phyloP scores from a whole-genome alignment of 2,329 filamentous ascomycete genomes.

The Corniculantispora saksenae region DNA sequence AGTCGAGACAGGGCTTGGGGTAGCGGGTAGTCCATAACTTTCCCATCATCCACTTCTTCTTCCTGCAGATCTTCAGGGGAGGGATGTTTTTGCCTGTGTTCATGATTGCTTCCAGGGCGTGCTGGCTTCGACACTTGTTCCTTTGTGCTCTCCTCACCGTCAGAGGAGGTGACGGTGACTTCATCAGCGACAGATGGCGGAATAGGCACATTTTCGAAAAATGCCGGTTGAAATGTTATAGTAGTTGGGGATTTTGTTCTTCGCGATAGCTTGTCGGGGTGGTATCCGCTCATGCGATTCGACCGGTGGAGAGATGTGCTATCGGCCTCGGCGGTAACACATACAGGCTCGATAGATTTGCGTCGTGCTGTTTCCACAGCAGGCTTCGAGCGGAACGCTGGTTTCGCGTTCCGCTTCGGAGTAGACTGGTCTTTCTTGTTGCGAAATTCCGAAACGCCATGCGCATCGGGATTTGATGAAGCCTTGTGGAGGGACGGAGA shows the following conservation, averaged over 20 bases:
- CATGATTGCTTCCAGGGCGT: neutral
- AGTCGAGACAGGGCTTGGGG: constrained; percentile 60
- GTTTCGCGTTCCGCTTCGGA: constrained; percentile 22
- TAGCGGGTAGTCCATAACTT: constrained; percentile 38
- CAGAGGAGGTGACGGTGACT: constrained; percentile 24
- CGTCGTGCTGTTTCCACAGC: constrained; percentile 20
- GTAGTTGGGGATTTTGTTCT: constrained; percentile 16
- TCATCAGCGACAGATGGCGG: constrained; percentile 26
- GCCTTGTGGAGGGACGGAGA: neutral
- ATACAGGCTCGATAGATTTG: constrained; percentile 18
- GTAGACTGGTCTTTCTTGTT: constrained; percentile 1
- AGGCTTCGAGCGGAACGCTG: constrained; percentile 25
- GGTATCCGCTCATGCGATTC: constrained; percentile 31
- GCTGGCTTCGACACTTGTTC: neutral
- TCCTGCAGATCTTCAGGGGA: constrained; percentile 14
- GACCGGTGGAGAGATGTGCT: constrained; percentile 32
- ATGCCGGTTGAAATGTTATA: constrained; percentile 36
- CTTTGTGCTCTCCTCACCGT: constrained; percentile 21
- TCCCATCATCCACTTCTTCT: constrained; percentile 25
- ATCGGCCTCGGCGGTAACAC: constrained; percentile 28
- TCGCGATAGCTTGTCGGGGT: constrained; percentile 38
- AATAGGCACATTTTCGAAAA: constrained; percentile 40
- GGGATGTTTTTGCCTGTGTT: neutral
- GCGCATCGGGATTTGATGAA: neutral
- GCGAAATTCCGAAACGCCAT: neutral